Evolutionary conservation across 805 yeast species (phyloP), one percentile per base, ranked within the genome.

Genomic region (Wickerhamiella galacta): DNA sequence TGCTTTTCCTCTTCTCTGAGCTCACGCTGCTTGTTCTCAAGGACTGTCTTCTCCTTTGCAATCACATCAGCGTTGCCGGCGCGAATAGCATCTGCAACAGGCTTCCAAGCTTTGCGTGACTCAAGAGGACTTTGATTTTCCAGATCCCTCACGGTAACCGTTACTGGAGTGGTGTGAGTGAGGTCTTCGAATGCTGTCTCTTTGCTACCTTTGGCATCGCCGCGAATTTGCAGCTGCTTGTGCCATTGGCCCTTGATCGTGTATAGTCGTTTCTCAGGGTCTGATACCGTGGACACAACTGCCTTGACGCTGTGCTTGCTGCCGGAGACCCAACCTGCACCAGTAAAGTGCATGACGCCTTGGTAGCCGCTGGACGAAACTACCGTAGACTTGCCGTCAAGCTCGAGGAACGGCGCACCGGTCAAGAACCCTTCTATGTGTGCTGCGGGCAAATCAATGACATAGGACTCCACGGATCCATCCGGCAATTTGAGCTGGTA

Each of bases 201-300:
- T 35, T 43, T 45, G n/a, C n/a, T n/a, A 35, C 51, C 58, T 7
- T 70, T 53, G 17, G 58, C 50, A 38, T 82, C 85, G 51, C 68
- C 66, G 40, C 58, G 60, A 42, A 80, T 72, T 20, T 34, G 31
- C 23, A 46, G 36, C 32, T 34, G 34, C 46, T 61, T 65, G 11
- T 90, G 74, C 98, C 96, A 90, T 61, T 83, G 95, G 30, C 98
- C 98, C 30, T 63, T 48, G 39, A 90, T 74, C 11, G 93, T 78
- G 57, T 69, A 79, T 35, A 82, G 57, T n/a, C n/a, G n/a, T n/a
- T n/a, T n/a, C n/a, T n/a, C n/a, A n/a, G n/a, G n/a, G n/a, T n/a
- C n/a, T n/a, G n/a, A n/a, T 1, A 92, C 80, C 38, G 61, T 60
- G 52, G 52, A 78, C 39, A 90, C 64, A 49, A 87, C 69, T 17